phyloP scores from a whole-genome alignment of 352 stramenopile species.

The Phytophthora ohioensis region DNA sequence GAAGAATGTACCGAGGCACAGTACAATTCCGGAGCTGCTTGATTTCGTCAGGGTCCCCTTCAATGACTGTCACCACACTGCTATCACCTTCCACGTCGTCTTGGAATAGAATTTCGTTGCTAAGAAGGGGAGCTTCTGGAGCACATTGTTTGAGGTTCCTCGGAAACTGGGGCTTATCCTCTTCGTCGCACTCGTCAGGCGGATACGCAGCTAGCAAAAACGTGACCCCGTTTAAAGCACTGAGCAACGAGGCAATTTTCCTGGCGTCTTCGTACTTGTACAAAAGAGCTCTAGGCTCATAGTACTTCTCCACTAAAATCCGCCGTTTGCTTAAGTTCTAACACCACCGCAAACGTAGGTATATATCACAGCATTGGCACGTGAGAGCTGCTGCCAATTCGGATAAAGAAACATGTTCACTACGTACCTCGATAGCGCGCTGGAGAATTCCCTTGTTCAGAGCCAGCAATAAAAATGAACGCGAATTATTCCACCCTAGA shows the following conservation, averaged over 20 bases:
- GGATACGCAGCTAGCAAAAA: conserved; percentile 60
- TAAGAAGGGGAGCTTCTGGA: conserved; percentile 51
- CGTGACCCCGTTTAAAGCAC: conserved; percentile 74
- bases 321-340: conserved; percentile 80
- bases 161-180: conserved; percentile 39
- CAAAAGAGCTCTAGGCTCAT: conserved; percentile 62
- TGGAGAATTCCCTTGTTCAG: conserved; percentile 83
- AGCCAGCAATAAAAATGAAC: conserved; percentile 69
- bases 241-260: conserved; percentile 66
- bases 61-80: conserved; percentile 35
- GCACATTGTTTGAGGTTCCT: conserved; percentile 64
- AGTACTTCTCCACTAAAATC: conserved; percentile 68
- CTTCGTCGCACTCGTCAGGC: conserved; percentile 16
- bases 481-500: conserved; percentile 75
- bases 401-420: background rate
- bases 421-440: conserved; percentile 68
- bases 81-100: conserved; percentile 36
- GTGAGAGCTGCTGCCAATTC: background rate
- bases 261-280: conserved; percentile 71
- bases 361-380: background rate
- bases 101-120: conserved; percentile 32
- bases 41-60: conserved; percentile 54
- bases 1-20: conserved; percentile 57
- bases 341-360: background rate
- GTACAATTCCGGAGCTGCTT: conserved; percentile 63